These are phyloP conservation scores for Fusarium irregulare DNA, from an alignment of 2,329 filamentous ascomycete species.

Conservation along the genomic window DNA sequence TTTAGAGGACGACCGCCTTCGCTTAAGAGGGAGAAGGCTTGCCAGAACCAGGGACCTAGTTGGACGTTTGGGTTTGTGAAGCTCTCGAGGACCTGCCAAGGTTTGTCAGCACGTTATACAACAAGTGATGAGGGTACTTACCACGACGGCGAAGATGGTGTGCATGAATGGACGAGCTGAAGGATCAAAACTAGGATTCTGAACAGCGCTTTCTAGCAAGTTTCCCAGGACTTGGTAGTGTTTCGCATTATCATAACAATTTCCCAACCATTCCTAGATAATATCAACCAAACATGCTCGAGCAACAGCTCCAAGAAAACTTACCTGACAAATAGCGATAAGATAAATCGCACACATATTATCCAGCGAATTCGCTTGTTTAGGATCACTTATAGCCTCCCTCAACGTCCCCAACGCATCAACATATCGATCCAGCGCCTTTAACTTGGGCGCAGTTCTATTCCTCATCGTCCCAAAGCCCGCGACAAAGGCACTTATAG, in stretches of 20 bases:
- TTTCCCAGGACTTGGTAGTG: constrained; percentile 8
- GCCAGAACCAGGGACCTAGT: constrained; percentile 10
- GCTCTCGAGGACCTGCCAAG: not conserved
- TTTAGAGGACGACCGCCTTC: not conserved
- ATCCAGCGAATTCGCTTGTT: not conserved
- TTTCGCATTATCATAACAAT: not conserved
- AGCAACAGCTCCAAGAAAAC: too few relatives aligned
- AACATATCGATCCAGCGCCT: constrained; percentile 6
- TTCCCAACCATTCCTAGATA: constrained; percentile 20
- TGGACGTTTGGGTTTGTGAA: not conserved
- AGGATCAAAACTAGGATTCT: not conserved
- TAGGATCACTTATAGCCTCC: not conserved
- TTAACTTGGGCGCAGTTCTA: not conserved
- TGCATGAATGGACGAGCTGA: not conserved
- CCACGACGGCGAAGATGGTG: constrained; percentile 1
- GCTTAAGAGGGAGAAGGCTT: not conserved
- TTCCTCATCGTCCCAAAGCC: not conserved
- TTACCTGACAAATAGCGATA: constrained; percentile 8
- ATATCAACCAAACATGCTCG: not conserved
- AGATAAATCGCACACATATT: constrained; percentile 21
- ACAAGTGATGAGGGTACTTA: too few relatives aligned
- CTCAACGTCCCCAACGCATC: not conserved
- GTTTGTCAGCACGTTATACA: too few relatives aligned
- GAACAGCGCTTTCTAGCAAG: not conserved
- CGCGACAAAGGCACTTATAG: not conserved